These are phyloP conservation scores for Penicillium odoratum DNA, from an alignment of 495 filamentous ascomycete genomes.

Conservation along the genomic window DNA sequence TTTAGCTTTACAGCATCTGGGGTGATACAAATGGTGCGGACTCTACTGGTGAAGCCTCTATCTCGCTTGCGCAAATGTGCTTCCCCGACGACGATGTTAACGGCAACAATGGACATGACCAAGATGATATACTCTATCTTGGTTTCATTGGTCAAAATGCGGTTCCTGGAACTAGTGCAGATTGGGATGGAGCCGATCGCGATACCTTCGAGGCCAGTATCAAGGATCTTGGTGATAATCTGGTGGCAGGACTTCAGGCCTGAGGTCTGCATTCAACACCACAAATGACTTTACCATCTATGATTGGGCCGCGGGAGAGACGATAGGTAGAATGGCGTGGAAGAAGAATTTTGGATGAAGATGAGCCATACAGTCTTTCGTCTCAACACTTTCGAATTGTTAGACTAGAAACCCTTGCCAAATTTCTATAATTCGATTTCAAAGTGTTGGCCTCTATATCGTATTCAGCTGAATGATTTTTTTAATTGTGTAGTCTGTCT, in stretches of 20 bases:
- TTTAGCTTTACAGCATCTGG: constrained; percentile 64
- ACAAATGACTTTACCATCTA: no score
- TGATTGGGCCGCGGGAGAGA: no score
- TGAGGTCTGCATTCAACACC: neutral
- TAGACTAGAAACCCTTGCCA: no score
- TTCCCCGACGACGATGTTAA: constrained; percentile 44
- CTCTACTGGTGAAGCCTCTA: constrained; percentile 56
- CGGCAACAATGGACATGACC: constrained; percentile 52
- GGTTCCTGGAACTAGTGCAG: constrained; percentile 48
- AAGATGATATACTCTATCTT: constrained; percentile 54
- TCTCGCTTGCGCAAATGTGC: constrained; percentile 60
- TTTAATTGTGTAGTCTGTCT: no score
- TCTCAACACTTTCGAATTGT: no score
- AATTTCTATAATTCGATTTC: no score
- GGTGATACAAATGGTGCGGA: constrained; percentile 61
- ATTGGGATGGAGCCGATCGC: constrained; percentile 47
- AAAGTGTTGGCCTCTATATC: no score
- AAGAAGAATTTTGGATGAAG: no score
- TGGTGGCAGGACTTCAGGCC: constrained; percentile 24
- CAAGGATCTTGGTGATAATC: constrained; percentile 43
- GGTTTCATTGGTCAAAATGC: constrained; percentile 53
- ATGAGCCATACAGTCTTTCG: no score
- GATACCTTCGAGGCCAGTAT: constrained; percentile 53
- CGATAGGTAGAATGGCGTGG: no score
- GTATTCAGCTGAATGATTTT: no score